A percentile compares a stretch with the other conserved stretches of the same genome.
Conservation (phyloP, 805 yeast genomes). For the Sungouiozyma intestinalis region DNA sequence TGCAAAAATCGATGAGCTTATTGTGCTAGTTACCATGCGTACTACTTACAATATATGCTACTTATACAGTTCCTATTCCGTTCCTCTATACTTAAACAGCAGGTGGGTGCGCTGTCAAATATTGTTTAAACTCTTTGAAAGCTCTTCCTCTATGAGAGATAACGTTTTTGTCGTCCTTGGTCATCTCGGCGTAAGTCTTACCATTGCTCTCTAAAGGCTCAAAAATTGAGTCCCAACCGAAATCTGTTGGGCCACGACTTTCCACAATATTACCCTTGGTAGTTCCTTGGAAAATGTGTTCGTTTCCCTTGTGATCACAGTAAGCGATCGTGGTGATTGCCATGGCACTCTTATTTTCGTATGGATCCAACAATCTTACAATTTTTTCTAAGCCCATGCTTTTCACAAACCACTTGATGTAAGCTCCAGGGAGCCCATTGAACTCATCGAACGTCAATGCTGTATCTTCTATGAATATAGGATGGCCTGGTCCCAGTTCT, state of each 20-base stretch:
- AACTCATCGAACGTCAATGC: constrained; percentile 76
- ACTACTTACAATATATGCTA: too few relatives aligned
- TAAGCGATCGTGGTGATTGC: constrained; percentile 91
- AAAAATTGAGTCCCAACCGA: constrained; percentile 94
- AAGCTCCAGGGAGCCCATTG: constrained; percentile 88
- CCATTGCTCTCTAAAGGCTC: constrained; percentile 55
- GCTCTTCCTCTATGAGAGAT: constrained; percentile 88
- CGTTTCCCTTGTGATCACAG: constrained; percentile 75
- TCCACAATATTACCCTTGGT: constrained; percentile 73
- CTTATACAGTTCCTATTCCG: too few relatives aligned
- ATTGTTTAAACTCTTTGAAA: constrained; percentile 56
- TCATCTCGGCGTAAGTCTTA: constrained; percentile 83
- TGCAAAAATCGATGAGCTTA: not conserved
- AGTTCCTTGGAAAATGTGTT: constrained; percentile 73
- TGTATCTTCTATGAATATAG: constrained; percentile 93
- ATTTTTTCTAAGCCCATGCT: constrained; percentile 67
- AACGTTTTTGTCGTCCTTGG: constrained; percentile 58
- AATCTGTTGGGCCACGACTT: constrained; percentile 65
- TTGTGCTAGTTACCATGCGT: too few relatives aligned
- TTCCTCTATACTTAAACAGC: not conserved
- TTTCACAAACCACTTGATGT: constrained; percentile 83
- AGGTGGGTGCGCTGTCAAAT: too few relatives aligned
- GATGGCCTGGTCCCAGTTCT: constrained; percentile 42
- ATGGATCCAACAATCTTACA: constrained; percentile 67
- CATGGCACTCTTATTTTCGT: constrained; percentile 72